Evolutionary conservation across 2,329 filamentous ascomycete species (phyloP).

Genomic region (Sporothrix luriei): DNA sequence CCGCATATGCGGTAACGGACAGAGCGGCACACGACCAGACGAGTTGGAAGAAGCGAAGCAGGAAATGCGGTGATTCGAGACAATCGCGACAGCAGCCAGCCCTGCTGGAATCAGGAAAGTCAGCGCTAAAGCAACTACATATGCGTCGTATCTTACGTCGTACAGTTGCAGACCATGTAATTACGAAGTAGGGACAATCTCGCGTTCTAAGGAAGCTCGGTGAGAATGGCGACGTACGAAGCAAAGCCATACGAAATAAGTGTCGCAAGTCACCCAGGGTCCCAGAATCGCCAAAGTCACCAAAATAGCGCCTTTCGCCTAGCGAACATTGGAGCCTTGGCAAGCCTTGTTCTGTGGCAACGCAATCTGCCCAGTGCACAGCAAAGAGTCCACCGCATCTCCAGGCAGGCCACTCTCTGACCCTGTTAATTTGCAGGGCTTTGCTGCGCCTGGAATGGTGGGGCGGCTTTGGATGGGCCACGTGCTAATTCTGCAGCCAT

Average conservation of each 20-base stretch:
- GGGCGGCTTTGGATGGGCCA: background rate
- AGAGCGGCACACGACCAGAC: background rate
- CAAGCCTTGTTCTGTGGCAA: conserved; percentile 6
- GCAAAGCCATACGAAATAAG: too few species aligned
- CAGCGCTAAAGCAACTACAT: too few species aligned
- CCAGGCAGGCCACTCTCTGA: background rate
- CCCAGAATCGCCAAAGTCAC: background rate
- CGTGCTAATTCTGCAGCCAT: background rate
- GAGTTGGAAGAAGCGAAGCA: background rate
- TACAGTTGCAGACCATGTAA: too few species aligned
- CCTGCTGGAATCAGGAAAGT: too few species aligned
- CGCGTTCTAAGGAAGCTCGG: too few species aligned
- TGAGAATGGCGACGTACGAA: too few species aligned
- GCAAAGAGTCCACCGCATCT: background rate
- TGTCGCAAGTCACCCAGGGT: too few species aligned
- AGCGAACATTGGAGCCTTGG: background rate
- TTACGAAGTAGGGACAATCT: too few species aligned
- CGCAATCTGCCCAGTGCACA: conserved; percentile 1
- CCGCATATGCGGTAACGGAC: background rate
- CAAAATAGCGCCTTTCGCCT: background rate
- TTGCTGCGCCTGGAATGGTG: background rate
- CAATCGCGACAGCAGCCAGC: too few species aligned
- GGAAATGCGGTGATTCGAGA: too few species aligned
- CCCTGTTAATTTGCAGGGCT: background rate
- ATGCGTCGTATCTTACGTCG: too few species aligned